Evolutionary conservation across 2,329 filamentous ascomycete genomes (phyloP).

Genomic region (Pyrenophora graminea): DNA sequence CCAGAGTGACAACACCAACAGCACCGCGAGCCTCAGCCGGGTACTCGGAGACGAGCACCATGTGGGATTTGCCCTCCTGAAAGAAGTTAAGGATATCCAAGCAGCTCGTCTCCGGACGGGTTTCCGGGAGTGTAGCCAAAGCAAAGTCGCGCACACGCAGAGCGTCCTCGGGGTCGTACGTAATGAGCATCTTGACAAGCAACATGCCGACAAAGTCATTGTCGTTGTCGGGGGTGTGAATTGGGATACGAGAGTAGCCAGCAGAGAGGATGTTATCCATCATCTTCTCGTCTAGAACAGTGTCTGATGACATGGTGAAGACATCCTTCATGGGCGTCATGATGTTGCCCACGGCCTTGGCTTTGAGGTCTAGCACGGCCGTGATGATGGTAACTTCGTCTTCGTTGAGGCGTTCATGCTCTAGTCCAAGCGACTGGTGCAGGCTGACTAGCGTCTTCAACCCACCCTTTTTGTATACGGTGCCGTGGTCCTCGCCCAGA

Average conservation of each 20-base stretch:
- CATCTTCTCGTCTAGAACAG: constrained; percentile 86
- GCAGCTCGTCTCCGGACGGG: constrained; percentile 91
- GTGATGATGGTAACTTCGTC: constrained; percentile 99
- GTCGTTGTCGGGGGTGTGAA: constrained; percentile 81
- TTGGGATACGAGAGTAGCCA: constrained; percentile 94
- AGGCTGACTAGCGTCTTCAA: constrained; percentile 94
- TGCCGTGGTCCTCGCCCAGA: constrained; percentile 92
- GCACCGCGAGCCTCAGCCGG: constrained; percentile 92
- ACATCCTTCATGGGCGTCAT: constrained; percentile 99
- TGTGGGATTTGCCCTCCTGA: constrained; percentile 98
- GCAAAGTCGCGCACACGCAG: constrained; percentile 88
- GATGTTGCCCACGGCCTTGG: constrained; percentile 90
- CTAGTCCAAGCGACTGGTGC: constrained; percentile 86
- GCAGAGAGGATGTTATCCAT: constrained; percentile 93
- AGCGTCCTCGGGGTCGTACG: constrained; percentile 93
- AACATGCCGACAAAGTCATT: constrained; percentile 97
- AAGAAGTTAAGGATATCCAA: constrained; percentile 99
- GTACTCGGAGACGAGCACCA: constrained; percentile 90
- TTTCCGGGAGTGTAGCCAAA: constrained; percentile 91
- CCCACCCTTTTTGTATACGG: constrained; percentile 96
- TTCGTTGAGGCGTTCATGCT: constrained; percentile 85
- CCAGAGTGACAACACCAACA: constrained; percentile 89
- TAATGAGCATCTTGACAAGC: constrained; percentile 97
- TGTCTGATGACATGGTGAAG: constrained; percentile 95
- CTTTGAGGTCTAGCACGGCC: constrained; percentile 92